Base-by-base conservation (phyloP, 768 basidiomycete genomes). In the Fomitopsis serialis region DNA sequence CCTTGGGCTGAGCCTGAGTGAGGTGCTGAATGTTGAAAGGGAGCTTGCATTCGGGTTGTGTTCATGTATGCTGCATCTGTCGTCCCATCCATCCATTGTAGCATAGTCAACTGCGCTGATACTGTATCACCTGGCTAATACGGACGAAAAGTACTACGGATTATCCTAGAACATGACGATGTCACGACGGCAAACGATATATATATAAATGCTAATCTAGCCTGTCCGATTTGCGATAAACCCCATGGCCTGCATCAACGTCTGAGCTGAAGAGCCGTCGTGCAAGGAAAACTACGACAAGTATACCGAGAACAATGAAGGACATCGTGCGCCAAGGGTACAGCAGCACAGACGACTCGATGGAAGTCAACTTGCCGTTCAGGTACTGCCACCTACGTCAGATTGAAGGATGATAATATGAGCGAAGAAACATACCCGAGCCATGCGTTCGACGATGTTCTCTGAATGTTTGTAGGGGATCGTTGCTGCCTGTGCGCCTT, bases 371-470 rank as follows among this genome's bases (percentile, higher is more conserved):
- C 50, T 63, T 63, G 29, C 58, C 45, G 54, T 70, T 70, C 24
- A 71, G 53, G 45, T 63, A 70, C 70, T 71, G 53, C 15, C 15
- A 37, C 45, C 27, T 17, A 29, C 22, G 25, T n/a, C 9, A 22
- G 37, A 17, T 29, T 17, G 12, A 13, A 12, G 24, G 8, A 23
- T 48, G 4, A 52, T 29, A 3, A 47, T 12, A n/a, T 46, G 22
- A 42, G 19, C 7, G 37, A 15, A 40, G 29, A 19, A 7, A 71
- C 77, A 21, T 65, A 89, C 88, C 55, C 84, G 70, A 0, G 84
- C 81, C 9, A 78, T 55, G 35, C 90, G 77, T 66, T 92, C 89
- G 13, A 89, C 62, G 3, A 77, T 36, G 61, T 83, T 89, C 61
- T 87, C 88, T 0, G 90, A 92, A 53, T 89, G 70, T 60, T 80